Conservation (phyloP, 2,329 filamentous ascomycete species). For the Sporothrix pallida region DNA sequence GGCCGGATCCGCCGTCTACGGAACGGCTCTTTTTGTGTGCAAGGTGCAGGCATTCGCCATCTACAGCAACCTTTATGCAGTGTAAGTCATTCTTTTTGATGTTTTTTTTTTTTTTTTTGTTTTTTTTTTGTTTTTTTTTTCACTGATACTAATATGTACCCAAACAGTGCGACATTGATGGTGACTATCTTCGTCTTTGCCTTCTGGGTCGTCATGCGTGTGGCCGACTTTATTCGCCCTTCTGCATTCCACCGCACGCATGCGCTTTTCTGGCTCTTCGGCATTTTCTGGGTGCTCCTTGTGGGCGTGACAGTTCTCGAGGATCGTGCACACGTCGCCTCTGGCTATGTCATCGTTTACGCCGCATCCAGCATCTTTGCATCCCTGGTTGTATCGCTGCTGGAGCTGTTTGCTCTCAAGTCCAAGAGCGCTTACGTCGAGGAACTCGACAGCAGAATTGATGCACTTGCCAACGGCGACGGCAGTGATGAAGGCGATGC, state of each 20-base stretch:
- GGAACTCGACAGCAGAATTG: constrained; percentile 50
- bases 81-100: constrained; percentile 53
- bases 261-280: constrained; percentile 81
- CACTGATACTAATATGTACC: neutral
- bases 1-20: constrained; percentile 71
- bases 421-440: constrained; percentile 72
- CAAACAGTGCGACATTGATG: constrained; percentile 76
- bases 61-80: constrained; percentile 86
- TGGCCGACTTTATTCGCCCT: constrained; percentile 79
- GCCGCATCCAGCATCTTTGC: constrained; percentile 78
- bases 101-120: neutral
- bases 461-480: neutral
- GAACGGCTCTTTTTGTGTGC: constrained; percentile 73
- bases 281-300: constrained; percentile 73
- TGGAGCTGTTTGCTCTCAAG: constrained; percentile 79
- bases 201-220: constrained; percentile 82
- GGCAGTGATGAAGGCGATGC: constrained; percentile 43
- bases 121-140: neutral
- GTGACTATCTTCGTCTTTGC: constrained; percentile 78
- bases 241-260: constrained; percentile 86
- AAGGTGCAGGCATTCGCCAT: constrained; percentile 89
- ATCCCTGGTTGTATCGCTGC: constrained; percentile 73
- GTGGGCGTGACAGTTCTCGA: constrained; percentile 77
- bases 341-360: constrained; percentile 82
- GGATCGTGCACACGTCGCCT: constrained; percentile 72